Percentiles rank a stretch among this genome's conserved stretches.
Conservation (phyloP, 257 asterid species). For the Cinchona pubescens region DNA sequence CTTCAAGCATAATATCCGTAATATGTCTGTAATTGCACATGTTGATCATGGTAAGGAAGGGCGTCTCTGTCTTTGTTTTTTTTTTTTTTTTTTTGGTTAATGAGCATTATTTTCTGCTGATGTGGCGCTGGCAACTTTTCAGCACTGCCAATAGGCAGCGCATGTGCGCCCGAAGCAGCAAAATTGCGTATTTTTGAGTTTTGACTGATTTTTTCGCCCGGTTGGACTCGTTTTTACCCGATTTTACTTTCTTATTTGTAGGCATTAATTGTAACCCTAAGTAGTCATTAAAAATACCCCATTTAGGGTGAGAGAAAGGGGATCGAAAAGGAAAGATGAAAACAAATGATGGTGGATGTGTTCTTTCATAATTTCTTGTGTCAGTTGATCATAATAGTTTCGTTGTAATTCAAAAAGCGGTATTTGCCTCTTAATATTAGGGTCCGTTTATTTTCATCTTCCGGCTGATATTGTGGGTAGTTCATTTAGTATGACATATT, state of each 20-base stretch:
- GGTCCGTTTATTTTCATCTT: background rate
- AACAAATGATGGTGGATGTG: background rate
- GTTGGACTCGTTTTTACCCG: too few relatives aligned
- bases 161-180: too few relatives aligned
- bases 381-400: background rate
- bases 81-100: background rate
- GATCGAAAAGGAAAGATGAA: background rate
- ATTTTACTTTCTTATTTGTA: too few relatives aligned
- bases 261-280: too few relatives aligned
- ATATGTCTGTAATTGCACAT: slow-evolving; percentile 49
- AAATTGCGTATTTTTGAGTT: too few relatives aligned
- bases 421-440: background rate
- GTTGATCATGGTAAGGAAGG: slow-evolving; percentile 39
- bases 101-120: background rate
- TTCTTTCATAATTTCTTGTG: background rate
- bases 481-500: background rate
- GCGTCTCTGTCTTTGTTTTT: too few relatives aligned
- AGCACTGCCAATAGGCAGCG: too few relatives aligned
- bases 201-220: too few relatives aligned
- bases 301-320: too few relatives aligned
- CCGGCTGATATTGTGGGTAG: background rate
- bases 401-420: background rate
- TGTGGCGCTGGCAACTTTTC: background rate
- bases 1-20: slow-evolving; percentile 40
- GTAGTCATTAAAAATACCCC: too few relatives aligned